Evolutionary conservation across 306 rosid genomes (phyloP), one percentile per base, ranked within the genome.

Genomic region (Phaseolus lunatus): DNA sequence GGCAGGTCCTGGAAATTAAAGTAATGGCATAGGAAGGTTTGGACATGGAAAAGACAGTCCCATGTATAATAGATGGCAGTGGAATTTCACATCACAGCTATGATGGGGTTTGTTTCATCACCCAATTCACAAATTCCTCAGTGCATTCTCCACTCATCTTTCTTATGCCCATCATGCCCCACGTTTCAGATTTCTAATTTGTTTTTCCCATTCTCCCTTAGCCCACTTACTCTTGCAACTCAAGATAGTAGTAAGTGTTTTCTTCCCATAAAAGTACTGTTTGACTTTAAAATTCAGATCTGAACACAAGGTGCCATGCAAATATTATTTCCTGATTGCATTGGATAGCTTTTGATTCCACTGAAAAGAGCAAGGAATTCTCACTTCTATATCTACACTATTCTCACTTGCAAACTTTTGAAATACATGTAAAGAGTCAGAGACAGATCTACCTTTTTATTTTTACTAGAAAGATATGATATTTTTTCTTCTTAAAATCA

Each of bases 131-230:
- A 8, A 44, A 39, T 45, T 8, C 52, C 29, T 16, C 20, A 64
- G 81, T 78, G 86, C 80, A 75, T 26, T 39, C 41, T 64, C 84
- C 77, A 80, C 85, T 78, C 64, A 58, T 61, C n/a, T 47, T n/a
- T 84, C 50, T 10, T 26, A 15, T 84, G 71, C 74, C 75, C 63
- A 78, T 48, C 45, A 73, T 83, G 64, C 73, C 72, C 66, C 72
- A 57, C n/a, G 3, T 77, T 59, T 49, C 15, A 59, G 49, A 31
- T 37, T 37, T 58, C 6, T 31, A n/a, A n/a, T n/a, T n/a, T n/a
- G 54, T 41, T 48, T 66, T 63, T 61, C 67, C 61, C 62, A 66
- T 56, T 59, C n/a, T 57, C 16, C 61, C 19, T 78, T 78, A 39
- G 56, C 73, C 86, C 86, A 73, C 77, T 73, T 15, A 37, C 27